Evolutionary conservation across 2,329 filamentous ascomycete genomes (phyloP).

Genomic region (Fusarium sp.): DNA sequence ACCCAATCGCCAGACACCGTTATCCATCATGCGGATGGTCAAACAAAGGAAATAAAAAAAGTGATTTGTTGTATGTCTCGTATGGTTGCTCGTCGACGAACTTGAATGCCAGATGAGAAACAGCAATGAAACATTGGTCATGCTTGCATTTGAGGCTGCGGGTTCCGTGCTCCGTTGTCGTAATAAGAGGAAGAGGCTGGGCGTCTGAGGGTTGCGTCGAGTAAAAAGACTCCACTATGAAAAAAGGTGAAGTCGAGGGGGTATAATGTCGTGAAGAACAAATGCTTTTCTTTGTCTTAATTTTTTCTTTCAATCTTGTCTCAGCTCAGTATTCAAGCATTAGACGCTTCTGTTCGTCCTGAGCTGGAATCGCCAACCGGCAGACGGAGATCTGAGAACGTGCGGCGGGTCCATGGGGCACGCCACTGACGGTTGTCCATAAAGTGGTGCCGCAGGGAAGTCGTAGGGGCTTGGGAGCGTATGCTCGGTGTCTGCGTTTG

Average conservation of each 20-base stretch:
- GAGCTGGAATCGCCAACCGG: constrained; percentile 49
- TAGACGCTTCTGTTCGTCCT: constrained; percentile 36
- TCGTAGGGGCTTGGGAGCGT: constrained; percentile 16
- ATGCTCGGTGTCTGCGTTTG: constrained; percentile 23
- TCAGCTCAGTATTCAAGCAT: constrained; percentile 10
- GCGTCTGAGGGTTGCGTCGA: constrained; percentile 5
- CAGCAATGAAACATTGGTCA: constrained; percentile 24
- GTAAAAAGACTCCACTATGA: constrained; percentile 8
- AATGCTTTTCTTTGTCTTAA: constrained; percentile 25
- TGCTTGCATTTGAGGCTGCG: constrained; percentile 36
- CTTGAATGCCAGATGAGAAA: constrained; percentile 1
- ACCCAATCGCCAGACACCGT: constrained; percentile 41
- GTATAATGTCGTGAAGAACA: constrained; percentile 38
- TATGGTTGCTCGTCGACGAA: background rate
- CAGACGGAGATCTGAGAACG: constrained; percentile 54
- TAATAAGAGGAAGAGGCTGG: constrained; percentile 20
- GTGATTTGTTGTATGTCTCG: constrained; percentile 4
- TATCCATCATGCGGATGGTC: constrained; percentile 23
- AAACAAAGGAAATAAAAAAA: constrained; percentile 19
- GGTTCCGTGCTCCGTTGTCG: constrained; percentile 23
- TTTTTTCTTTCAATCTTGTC: constrained; percentile 11
- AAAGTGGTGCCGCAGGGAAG: constrained; percentile 29
- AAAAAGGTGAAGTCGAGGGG: constrained; percentile 23
- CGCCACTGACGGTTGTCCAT: constrained; percentile 30
- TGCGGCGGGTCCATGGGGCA: constrained; percentile 37